A percentile compares a stretch with the other conserved stretches of the same genome.
phyloP scores from a whole-genome alignment of 2,329 filamentous ascomycete species.

The Leptographium procerum region DNA sequence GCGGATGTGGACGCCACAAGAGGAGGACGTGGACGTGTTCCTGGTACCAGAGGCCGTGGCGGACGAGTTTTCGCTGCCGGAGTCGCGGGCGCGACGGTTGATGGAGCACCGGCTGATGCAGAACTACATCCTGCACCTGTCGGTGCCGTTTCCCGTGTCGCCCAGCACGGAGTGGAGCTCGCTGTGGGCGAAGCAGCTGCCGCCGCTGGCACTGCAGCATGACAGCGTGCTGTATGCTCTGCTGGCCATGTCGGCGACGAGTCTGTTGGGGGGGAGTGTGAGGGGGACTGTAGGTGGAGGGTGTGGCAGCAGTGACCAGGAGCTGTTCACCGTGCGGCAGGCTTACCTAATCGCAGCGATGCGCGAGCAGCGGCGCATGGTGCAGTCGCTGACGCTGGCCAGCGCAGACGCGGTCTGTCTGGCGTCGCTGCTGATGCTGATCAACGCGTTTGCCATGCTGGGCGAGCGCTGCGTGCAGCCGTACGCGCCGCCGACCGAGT shows the following conservation, averaged over 20 bases:
- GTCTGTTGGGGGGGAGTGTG: conserved; percentile 12
- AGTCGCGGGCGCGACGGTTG: conserved; percentile 15
- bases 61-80: conserved; percentile 10
- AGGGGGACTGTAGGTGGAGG: neutral
- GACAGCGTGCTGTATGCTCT: conserved; percentile 16
- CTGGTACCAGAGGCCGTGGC: neutral
- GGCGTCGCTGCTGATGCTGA: conserved; percentile 15
- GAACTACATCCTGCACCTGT: conserved; percentile 13
- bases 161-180: conserved; percentile 13
- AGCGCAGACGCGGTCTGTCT: conserved; percentile 17
- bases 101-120: conserved; percentile 19
- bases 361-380: conserved; percentile 16
- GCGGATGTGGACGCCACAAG: conserved; percentile 4
- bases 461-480: conserved; percentile 15
- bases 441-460: conserved; percentile 17
- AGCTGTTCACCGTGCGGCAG: conserved; percentile 16
- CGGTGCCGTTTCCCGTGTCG: conserved; percentile 9
- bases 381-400: conserved; percentile 13
- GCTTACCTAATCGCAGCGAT: conserved; percentile 17
- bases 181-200: conserved; percentile 13
- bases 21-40: neutral
- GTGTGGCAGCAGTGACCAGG: neutral
- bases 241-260: conserved; percentile 15
- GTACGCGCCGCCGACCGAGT: conserved; percentile 17
- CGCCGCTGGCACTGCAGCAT: conserved; percentile 13